phyloP scores from a whole-genome alignment of 2,329 filamentous ascomycete species.

The Fusarium luffae region DNA sequence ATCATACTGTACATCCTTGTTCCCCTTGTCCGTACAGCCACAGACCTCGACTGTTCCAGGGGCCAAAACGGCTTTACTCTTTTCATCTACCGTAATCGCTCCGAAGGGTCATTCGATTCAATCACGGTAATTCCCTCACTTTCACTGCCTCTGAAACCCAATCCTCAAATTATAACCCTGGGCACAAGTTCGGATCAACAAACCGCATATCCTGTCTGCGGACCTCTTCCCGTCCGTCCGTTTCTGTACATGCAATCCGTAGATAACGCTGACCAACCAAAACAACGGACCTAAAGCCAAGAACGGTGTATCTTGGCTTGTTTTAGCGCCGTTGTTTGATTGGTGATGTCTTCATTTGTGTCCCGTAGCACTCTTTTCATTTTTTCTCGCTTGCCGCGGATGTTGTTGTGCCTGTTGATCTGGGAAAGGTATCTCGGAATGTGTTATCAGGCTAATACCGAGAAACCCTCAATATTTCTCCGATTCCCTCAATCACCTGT shows the following conservation, averaged over 20 bases:
- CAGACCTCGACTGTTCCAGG: conserved; percentile 12
- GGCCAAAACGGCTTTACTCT: conserved; percentile 17
- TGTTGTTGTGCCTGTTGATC: conserved; percentile 23
- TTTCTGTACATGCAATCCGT: conserved; percentile 12
- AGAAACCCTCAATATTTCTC: background rate
- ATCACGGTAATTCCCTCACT: conserved; percentile 12
- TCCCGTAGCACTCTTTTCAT: background rate
- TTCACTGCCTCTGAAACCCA: too few species aligned
- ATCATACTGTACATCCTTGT: background rate
- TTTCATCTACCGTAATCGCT: conserved; percentile 25
- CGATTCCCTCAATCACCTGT: background rate
- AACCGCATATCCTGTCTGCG: too few species aligned
- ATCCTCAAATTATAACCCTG: too few species aligned
- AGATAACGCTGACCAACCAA: conserved; percentile 27
- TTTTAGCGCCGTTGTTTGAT: conserved; percentile 35
- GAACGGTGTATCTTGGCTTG: conserved; percentile 7
- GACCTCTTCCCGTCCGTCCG: conserved; percentile 9
- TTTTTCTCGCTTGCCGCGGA: conserved; percentile 35
- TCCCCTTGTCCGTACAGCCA: background rate
- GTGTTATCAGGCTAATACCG: background rate
- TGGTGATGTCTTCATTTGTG: conserved; percentile 28
- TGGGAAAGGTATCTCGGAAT: conserved; percentile 15
- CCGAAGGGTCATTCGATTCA: conserved; percentile 1
- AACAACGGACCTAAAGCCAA: background rate
- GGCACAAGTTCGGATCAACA: too few species aligned